Evolutionary conservation across 1,284 basidiomycete genomes (phyloP).

Genomic region (Ustilago shanxiensis): DNA sequence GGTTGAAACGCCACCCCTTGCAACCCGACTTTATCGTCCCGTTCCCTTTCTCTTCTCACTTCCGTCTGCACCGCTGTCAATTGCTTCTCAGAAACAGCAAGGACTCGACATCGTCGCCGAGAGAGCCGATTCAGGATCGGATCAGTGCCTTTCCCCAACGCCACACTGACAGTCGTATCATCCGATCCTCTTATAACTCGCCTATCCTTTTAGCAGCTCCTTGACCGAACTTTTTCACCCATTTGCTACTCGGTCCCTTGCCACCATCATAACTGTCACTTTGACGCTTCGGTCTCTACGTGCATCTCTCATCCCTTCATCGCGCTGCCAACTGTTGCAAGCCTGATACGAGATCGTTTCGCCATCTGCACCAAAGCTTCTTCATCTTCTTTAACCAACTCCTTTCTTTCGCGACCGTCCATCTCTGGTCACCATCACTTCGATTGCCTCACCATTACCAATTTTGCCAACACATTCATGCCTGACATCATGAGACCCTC

Average conservation of each 20-base stretch:
- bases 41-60: background rate
- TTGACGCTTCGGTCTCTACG: background rate
- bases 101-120: too few species aligned
- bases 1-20: background rate
- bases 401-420: too few species aligned
- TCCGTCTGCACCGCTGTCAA: background rate
- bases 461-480: constrained; percentile 18
- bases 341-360: constrained; percentile 14
- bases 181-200: background rate
- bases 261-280: background rate
- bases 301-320: constrained; percentile 8
- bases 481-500: constrained; percentile 31
- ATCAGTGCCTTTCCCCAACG: background rate
- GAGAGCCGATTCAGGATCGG: background rate
- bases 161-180: background rate
- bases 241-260: background rate
- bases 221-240: background rate
- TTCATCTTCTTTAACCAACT: background rate
- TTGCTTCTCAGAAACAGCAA: background rate
- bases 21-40: background rate
- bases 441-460: background rate
- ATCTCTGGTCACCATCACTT: too few species aligned
- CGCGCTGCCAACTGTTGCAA: constrained; percentile 28
- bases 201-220: background rate
- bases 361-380: background rate